Conservation (phyloP, 192 early-diverging fungal species). For the Dissophora ornata region DNA sequence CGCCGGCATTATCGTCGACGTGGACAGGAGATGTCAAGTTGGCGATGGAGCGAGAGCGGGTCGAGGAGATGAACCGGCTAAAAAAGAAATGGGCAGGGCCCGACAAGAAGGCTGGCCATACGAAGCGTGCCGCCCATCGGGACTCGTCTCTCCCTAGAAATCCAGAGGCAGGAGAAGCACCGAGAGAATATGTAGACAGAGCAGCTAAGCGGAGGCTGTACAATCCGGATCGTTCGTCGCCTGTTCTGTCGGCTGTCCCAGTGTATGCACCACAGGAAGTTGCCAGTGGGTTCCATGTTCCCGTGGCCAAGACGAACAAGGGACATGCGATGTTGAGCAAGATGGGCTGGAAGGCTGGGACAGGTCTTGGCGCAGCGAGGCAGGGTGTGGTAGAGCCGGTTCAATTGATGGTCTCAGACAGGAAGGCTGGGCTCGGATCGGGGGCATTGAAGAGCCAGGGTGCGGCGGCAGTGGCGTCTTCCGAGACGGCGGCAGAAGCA, state of each 20-base stretch:
- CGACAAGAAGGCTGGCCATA: slow-evolving; percentile 4
- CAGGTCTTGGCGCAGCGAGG: slow-evolving; percentile 55
- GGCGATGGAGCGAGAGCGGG: slow-evolving; percentile 26
- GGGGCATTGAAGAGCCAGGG: slow-evolving; percentile 22
- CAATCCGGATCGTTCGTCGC: slow-evolving; percentile 35
- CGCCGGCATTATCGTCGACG: neutral
- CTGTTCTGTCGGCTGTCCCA: slow-evolving; percentile 1
- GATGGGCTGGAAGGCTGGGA: slow-evolving; percentile 75
- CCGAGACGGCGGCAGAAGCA: slow-evolving; percentile 23
- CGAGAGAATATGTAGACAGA: slow-evolving; percentile 33
- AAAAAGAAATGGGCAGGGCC: slow-evolving; percentile 54
- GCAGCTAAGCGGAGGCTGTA: slow-evolving; percentile 37
- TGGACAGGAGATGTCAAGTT: slow-evolving; percentile 23
- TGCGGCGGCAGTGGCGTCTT: slow-evolving; percentile 12
- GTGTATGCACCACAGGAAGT: neutral
- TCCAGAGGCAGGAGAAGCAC: neutral
- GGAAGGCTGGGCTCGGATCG: slow-evolving; percentile 61
- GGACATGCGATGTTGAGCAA: slow-evolving; percentile 68
- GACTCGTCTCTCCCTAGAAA: no score
- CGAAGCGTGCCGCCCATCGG: neutral
- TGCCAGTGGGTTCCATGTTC: slow-evolving; percentile 41
- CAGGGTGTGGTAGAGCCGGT: slow-evolving; percentile 60
- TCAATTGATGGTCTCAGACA: slow-evolving; percentile 50
- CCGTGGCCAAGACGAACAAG: slow-evolving; percentile 54
- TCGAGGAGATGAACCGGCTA: slow-evolving; percentile 49